Evolutionary conservation across 108 stramenopile species (phyloP).

Genomic region (Fistulifera pelliculosa): DNA sequence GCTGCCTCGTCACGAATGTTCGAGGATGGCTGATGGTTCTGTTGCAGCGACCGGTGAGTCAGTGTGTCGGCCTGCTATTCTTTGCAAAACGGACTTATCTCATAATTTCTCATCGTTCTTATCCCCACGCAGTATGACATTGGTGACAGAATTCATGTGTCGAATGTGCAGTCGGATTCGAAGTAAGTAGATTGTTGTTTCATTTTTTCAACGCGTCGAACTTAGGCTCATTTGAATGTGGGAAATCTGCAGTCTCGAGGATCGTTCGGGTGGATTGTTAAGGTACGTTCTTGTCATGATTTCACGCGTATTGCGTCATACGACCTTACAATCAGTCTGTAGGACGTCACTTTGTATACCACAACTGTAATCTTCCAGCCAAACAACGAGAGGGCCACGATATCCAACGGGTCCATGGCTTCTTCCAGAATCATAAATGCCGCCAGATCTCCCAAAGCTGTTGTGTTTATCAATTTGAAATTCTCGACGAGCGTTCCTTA

Average conservation of each 20-base stretch:
- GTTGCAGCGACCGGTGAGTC: constrained; percentile 10
- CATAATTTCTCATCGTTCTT: constrained; percentile 35
- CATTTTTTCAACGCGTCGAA: neutral
- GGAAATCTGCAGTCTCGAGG: constrained; percentile 10
- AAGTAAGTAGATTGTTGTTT: neutral
- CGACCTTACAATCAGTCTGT: too few species aligned
- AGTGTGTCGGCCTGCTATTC: neutral
- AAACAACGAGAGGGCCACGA: constrained; percentile 61
- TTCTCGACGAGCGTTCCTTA: constrained; percentile 44
- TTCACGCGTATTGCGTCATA: too few species aligned
- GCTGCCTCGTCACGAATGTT: constrained; percentile 49
- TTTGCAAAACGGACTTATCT: too few species aligned
- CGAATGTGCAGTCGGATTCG: constrained; percentile 10
- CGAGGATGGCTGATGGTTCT: constrained; percentile 61
- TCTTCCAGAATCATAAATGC: constrained; percentile 52
- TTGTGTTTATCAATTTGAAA: constrained; percentile 35
- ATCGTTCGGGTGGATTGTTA: constrained; percentile 53
- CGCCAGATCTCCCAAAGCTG: constrained; percentile 54
- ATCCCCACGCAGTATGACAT: constrained; percentile 63
- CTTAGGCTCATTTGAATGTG: neutral
- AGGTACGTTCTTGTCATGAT: too few species aligned
- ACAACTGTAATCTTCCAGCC: constrained; percentile 57
- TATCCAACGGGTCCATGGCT: constrained; percentile 58
- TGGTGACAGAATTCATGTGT: constrained; percentile 63
- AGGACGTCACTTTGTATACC: constrained; percentile 48